These are phyloP conservation scores for Paxillus involutus DNA, from an alignment of 768 basidiomycete genomes.

Conservation along the genomic window DNA sequence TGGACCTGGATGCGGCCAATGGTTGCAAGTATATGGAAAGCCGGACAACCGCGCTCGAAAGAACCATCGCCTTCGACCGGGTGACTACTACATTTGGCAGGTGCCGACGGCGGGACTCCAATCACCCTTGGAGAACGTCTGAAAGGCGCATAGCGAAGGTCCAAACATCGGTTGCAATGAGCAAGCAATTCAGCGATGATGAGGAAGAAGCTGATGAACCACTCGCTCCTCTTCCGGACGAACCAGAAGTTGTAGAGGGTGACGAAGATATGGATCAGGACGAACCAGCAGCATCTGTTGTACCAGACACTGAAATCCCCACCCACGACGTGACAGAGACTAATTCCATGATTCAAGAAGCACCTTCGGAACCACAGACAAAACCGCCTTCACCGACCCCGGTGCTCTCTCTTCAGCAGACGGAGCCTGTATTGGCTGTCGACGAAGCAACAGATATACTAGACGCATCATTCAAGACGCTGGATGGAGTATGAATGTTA, in stretches of 20 bases:
- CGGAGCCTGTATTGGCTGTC: slow-evolving; percentile 44
- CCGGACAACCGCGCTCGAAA: no score
- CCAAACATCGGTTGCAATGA: no score
- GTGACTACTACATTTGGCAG: no score
- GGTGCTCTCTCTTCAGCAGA: slow-evolving; percentile 49
- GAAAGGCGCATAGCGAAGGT: no score
- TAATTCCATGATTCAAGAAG: slow-evolving; percentile 33
- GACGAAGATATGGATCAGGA: slow-evolving; percentile 77
- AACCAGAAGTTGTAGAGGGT: slow-evolving; percentile 73
- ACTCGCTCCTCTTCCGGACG: slow-evolving; percentile 75
- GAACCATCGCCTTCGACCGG: no score
- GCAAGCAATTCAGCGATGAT: slow-evolving; percentile 85
- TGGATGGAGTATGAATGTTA: slow-evolving; percentile 48
- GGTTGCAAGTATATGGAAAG: no score
- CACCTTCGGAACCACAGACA: slow-evolving; percentile 50
- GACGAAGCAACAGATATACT: slow-evolving; percentile 42
- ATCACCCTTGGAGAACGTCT: no score
- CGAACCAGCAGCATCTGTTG: slow-evolving; percentile 44
- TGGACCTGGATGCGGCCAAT: no score
- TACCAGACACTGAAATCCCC: slow-evolving; percentile 33
- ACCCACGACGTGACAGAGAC: slow-evolving; percentile 40
- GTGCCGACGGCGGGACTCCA: no score
- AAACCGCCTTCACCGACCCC: slow-evolving; percentile 71
- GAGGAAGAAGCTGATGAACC: slow-evolving; percentile 80
- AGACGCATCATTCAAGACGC: slow-evolving; percentile 55